Percentiles rank a stretch among this genome's conserved stretches.
Evolutionary conservation across 768 basidiomycete genomes (phyloP).

Genomic region (Termitomyces bulborhizus): DNA sequence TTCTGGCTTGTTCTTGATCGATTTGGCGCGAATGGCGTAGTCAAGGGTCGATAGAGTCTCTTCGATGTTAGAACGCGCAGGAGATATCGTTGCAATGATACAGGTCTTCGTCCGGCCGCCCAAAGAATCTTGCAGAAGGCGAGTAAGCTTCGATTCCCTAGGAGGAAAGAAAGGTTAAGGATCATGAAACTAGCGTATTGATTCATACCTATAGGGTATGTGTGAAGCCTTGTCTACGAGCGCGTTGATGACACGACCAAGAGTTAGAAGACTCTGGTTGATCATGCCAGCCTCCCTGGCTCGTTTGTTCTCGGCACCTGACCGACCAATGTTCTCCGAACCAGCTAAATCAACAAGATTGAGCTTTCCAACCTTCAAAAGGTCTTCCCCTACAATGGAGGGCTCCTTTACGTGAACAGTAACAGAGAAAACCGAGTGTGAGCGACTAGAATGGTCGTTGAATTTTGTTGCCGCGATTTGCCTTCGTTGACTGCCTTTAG

Average conservation of each 20-base stretch:
- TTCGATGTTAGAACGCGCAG: constrained; percentile 89
- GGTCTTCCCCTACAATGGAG: constrained; percentile 72
- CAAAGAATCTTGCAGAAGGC: constrained; percentile 96
- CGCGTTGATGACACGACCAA: constrained; percentile 94
- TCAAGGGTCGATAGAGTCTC: constrained; percentile 97
- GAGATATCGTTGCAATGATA: constrained; percentile 94
- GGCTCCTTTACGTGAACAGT: constrained; percentile 90
- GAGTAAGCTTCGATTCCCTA: constrained; percentile 96
- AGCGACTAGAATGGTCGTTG: constrained; percentile 96
- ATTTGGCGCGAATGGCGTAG: constrained; percentile 92
- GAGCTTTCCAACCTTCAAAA: constrained; percentile 89
- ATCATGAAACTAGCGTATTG: background rate
- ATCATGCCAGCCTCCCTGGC: constrained; percentile 99
- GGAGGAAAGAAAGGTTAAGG: background rate
- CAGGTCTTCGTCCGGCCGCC: constrained; percentile 97
- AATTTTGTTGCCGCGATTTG: constrained; percentile 96
- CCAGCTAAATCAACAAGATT: constrained; percentile 98
- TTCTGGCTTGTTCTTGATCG: constrained; percentile 93
- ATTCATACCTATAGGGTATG: constrained; percentile 84
- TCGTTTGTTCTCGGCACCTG: constrained; percentile 90
- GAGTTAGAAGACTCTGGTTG: constrained; percentile 93
- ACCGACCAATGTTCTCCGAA: constrained; percentile 94
- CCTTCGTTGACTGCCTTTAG: constrained; percentile 84
- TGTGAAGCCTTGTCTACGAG: constrained; percentile 89
- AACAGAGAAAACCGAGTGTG: constrained; percentile 96